Evolutionary conservation across 768 basidiomycete species (phyloP).

Genomic region (Rubroboletus pulcherrimus): DNA sequence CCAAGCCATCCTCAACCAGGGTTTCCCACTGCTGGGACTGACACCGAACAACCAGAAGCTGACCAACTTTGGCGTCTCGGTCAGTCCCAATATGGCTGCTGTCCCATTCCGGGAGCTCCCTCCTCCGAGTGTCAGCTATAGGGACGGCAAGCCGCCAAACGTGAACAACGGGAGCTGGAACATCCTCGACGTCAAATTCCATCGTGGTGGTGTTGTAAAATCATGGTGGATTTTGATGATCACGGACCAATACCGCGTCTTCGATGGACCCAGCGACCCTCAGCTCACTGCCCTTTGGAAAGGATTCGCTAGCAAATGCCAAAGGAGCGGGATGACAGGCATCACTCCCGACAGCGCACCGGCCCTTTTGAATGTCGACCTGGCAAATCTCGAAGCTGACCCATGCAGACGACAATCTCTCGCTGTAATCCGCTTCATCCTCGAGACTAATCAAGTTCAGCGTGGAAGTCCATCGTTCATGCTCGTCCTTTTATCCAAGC

Average conservation of each 20-base stretch:
- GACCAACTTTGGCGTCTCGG: slow-evolving; percentile 53
- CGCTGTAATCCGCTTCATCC: slow-evolving; percentile 40
- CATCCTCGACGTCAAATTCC: slow-evolving; percentile 67
- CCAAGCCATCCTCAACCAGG: slow-evolving; percentile 51
- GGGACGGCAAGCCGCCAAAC: slow-evolving; percentile 36
- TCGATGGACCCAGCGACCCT: slow-evolving; percentile 35
- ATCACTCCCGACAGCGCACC: slow-evolving; percentile 42
- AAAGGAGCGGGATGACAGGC: slow-evolving; percentile 59
- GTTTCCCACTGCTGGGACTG: slow-evolving; percentile 56
- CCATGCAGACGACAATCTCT: slow-evolving; percentile 39
- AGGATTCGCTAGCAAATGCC: slow-evolving; percentile 55
- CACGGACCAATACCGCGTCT: slow-evolving; percentile 40
- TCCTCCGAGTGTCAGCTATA: slow-evolving; percentile 57
- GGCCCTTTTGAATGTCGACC: slow-evolving; percentile 30
- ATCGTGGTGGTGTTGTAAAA: slow-evolving; percentile 44
- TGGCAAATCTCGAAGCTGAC: slow-evolving; percentile 21
- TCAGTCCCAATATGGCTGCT: slow-evolving; percentile 56
- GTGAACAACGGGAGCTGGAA: slow-evolving; percentile 73
- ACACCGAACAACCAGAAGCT: slow-evolving; percentile 37
- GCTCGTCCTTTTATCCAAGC: slow-evolving; percentile 62
- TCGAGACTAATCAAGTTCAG: slow-evolving; percentile 22
- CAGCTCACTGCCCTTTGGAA: slow-evolving; percentile 41
- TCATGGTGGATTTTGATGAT: slow-evolving; percentile 71
- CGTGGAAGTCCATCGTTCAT: slow-evolving; percentile 54
- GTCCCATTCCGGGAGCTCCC: slow-evolving; percentile 64